phyloP scores from a whole-genome alignment of 108 stramenopile species.

The Skeletonema tropicum region DNA sequence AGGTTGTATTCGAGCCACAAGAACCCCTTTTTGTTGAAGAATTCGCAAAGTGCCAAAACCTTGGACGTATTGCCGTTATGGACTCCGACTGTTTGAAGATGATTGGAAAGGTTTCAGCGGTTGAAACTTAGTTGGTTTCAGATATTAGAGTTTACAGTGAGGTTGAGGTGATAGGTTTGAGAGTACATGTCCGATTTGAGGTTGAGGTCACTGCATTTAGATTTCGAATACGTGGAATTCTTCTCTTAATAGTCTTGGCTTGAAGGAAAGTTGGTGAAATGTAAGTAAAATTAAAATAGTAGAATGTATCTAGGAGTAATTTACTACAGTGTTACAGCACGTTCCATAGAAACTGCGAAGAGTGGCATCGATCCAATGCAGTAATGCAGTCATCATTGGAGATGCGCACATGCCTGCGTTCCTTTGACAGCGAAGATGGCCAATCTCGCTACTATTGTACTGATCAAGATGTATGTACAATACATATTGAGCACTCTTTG shows the following conservation, averaged over 20 bases:
- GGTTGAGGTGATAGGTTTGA: background rate
- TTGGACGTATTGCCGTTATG: constrained; percentile 89
- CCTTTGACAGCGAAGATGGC: too few species aligned
- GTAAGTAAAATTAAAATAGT: background rate
- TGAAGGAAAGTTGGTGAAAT: constrained; percentile 1
- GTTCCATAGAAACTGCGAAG: too few species aligned
- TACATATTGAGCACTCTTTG: too few species aligned
- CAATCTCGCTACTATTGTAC: too few species aligned
- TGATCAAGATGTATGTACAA: too few species aligned
- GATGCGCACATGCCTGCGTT: too few species aligned
- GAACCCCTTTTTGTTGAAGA: constrained; percentile 83
- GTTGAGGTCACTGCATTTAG: background rate
- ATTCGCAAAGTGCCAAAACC: constrained; percentile 74
- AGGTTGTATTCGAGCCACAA: constrained; percentile 82
- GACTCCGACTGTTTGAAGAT: constrained; percentile 87
- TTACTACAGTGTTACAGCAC: too few species aligned
- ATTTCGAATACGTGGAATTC: background rate
- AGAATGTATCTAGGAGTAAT: too few species aligned
- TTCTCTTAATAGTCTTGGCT: background rate
- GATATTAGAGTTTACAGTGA: background rate
- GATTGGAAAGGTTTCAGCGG: constrained; percentile 82
- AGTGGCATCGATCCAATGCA: too few species aligned
- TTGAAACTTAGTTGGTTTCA: background rate
- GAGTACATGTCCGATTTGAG: background rate
- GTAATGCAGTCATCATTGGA: too few species aligned